Percentiles rank a stretch among this genome's conserved stretches.
phyloP scores from a whole-genome alignment of 2,329 filamentous ascomycete genomes.

The Tricladium varicosporioides region DNA sequence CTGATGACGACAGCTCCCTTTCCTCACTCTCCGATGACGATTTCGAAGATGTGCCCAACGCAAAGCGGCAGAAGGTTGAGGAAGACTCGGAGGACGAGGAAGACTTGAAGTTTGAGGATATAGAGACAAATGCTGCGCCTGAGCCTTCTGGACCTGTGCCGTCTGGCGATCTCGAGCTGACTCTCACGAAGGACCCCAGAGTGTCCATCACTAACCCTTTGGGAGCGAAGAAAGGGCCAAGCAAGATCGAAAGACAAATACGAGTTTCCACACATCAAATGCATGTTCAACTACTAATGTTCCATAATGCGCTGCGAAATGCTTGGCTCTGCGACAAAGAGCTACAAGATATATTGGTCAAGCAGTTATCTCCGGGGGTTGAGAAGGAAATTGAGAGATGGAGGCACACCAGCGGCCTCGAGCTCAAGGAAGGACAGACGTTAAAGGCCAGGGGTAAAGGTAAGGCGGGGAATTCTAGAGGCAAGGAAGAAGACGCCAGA shows the following conservation, averaged over 20 bases:
- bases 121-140: slow-evolving; percentile 40
- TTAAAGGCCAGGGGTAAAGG: slow-evolving; percentile 33
- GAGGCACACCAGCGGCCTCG: slow-evolving; percentile 65
- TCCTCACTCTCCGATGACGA: slow-evolving; percentile 46
- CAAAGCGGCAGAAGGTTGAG: slow-evolving; percentile 42
- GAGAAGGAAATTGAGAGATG: slow-evolving; percentile 69
- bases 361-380: slow-evolving; percentile 63
- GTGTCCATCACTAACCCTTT: slow-evolving; percentile 61
- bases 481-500: slow-evolving; percentile 38
- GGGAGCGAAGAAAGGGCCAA: slow-evolving; percentile 75
- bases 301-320: slow-evolving; percentile 85
- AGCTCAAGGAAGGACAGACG: slow-evolving; percentile 39
- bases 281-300: slow-evolving; percentile 84
- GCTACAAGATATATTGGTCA: slow-evolving; percentile 72
- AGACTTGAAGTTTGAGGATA: slow-evolving; percentile 62
- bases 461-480: slow-evolving; percentile 37
- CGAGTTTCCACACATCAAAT: slow-evolving; percentile 79
- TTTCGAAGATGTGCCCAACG: slow-evolving; percentile 49
- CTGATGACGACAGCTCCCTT: slow-evolving; percentile 38
- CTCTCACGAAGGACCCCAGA: slow-evolving; percentile 57
- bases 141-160: slow-evolving; percentile 45
- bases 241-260: slow-evolving; percentile 79
- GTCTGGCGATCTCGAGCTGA: slow-evolving; percentile 71
- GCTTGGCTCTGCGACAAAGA: slow-evolving; percentile 77
- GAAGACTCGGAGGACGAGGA: slow-evolving; percentile 45